These are phyloP conservation scores for Ajuga reptans DNA, from an alignment of 305 asterid species.

Conservation along the genomic window DNA sequence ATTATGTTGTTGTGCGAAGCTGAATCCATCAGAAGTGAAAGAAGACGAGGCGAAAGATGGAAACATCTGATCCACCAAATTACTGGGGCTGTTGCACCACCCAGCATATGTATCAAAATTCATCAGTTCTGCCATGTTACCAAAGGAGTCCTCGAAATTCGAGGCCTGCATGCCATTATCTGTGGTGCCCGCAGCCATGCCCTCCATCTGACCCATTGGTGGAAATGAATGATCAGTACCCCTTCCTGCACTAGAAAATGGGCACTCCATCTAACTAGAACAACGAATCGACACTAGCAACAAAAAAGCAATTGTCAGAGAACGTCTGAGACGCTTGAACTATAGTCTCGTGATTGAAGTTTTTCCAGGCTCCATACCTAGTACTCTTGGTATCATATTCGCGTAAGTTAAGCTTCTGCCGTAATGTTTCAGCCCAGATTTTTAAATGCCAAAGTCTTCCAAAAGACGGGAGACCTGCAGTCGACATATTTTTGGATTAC, in stretches of 20 bases:
- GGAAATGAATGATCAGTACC: constrained; percentile 30
- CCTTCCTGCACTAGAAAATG: constrained; percentile 34
- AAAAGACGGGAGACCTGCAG: constrained; percentile 20
- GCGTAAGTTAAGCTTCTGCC: constrained; percentile 14
- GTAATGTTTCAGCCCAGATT: not conserved
- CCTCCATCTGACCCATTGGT: constrained; percentile 38
- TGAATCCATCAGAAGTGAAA: constrained; percentile 37
- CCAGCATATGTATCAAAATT: constrained; percentile 54
- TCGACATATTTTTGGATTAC: constrained; percentile 15
- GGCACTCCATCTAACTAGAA: constrained; percentile 39
- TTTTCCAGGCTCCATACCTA: constrained; percentile 22
- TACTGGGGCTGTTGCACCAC: constrained; percentile 48
- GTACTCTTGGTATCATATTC: constrained; percentile 26
- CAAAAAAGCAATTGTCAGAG: constrained; percentile 17
- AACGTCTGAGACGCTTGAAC: constrained; percentile 10
- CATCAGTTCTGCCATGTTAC: constrained; percentile 42
- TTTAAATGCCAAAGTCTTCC: constrained; percentile 1
- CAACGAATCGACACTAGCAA: constrained; percentile 11
- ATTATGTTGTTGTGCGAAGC: constrained; percentile 33
- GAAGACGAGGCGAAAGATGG: constrained; percentile 48
- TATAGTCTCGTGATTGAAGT: constrained; percentile 18
- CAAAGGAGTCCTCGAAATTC: constrained; percentile 40
- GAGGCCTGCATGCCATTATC: constrained; percentile 34
- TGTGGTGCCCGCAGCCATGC: constrained; percentile 25
- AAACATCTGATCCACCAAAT: constrained; percentile 43